Conservation (phyloP, 225 moss, liverwort and hornwort genomes). For the Bryoerythrophyllum caledonicum region DNA sequence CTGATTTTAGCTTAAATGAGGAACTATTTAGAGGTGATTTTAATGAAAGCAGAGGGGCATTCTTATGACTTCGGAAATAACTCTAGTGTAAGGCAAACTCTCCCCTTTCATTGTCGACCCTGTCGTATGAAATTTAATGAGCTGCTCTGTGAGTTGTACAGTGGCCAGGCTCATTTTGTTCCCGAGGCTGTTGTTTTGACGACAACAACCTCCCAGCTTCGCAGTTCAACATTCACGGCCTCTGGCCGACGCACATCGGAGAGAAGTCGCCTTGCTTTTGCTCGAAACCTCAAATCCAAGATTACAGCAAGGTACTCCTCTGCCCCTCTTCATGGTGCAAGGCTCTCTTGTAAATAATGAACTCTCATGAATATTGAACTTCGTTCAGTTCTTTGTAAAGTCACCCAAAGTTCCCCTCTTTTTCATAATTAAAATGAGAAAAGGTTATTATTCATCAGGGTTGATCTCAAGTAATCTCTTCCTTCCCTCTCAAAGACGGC, state of each 20-base stretch:
- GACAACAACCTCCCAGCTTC: slow-evolving; percentile 5
- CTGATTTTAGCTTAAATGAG: background rate
- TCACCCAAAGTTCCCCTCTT: no score
- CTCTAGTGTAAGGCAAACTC: no score
- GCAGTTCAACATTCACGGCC: slow-evolving; percentile 39
- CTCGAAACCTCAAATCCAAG: background rate
- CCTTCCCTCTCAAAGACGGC: no score
- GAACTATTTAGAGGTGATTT: background rate
- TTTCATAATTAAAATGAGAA: no score
- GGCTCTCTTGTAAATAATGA: background rate
- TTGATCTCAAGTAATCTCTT: no score
- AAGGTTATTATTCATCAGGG: no score
- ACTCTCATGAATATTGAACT: background rate
- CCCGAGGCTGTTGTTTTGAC: slow-evolving; percentile 39
- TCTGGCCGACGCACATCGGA: slow-evolving; percentile 30
- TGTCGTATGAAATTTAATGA: background rate
- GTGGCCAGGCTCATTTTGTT: slow-evolving; percentile 40
- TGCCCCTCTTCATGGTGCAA: background rate
- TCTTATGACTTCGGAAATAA: no score
- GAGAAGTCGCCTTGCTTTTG: slow-evolving; percentile 37
- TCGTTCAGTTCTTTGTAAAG: background rate
- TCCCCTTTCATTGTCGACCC: no score
- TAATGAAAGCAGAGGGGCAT: no score
- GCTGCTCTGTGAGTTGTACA: background rate
- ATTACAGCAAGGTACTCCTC: slow-evolving; percentile 10